phyloP scores from a whole-genome alignment of 2,329 filamentous ascomycete genomes.

The Colletotrichum tanaceti region DNA sequence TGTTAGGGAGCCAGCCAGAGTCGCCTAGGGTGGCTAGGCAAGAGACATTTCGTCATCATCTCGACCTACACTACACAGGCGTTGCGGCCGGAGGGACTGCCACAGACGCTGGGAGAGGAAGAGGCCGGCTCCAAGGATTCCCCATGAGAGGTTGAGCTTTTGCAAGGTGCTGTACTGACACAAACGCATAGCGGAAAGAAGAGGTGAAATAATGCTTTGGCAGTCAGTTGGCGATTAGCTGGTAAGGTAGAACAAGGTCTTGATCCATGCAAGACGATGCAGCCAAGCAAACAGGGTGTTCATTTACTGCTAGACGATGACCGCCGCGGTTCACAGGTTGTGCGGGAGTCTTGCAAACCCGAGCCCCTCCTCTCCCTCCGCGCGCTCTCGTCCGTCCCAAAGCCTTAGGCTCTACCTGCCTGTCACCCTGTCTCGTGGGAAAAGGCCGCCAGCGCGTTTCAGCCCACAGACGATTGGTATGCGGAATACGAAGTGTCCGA shows the following conservation, averaged over 20 bases:
- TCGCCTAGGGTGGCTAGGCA: constrained; percentile 23
- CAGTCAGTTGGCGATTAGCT: constrained; percentile 18
- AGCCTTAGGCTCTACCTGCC: constrained; percentile 15
- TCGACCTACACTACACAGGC: background rate
- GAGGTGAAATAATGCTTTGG: background rate
- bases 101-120: background rate
- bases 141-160: background rate
- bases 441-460: constrained; percentile 17
- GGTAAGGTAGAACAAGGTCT: constrained; percentile 37
- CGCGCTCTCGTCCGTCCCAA: constrained; percentile 35
- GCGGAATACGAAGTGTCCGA: constrained; percentile 4
- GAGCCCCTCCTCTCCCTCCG: background rate
- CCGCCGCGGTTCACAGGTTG: background rate
- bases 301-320: constrained; percentile 25
- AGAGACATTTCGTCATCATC: constrained; percentile 38
- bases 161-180: constrained; percentile 18
- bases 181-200: constrained; percentile 10
- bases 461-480: constrained; percentile 18
- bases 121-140: background rate
- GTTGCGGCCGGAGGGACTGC: constrained; percentile 1
- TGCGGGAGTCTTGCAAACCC: constrained; percentile 1
- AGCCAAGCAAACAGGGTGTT: constrained; percentile 35
- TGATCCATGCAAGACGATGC: constrained; percentile 39
- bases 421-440: constrained; percentile 13
- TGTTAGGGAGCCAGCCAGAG: background rate